Evolutionary conservation across 805 yeast genomes (phyloP).

Genomic region (Candida nonsorbophila): DNA sequence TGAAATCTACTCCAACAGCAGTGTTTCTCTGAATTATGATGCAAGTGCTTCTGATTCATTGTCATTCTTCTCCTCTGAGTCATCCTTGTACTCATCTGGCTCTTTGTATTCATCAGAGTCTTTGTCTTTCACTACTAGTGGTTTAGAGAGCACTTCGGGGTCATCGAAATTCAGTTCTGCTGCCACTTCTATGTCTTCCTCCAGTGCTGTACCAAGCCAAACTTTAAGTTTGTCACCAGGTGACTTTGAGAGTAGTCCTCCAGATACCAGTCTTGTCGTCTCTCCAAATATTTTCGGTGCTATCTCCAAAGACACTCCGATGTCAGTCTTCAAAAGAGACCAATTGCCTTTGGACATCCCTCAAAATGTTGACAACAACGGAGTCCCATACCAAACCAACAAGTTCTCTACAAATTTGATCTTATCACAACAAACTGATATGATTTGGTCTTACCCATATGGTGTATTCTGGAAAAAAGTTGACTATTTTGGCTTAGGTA

Average conservation of each 20-base stretch:
- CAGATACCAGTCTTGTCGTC: slow-evolving; percentile 22
- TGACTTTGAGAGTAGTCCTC: slow-evolving; percentile 3
- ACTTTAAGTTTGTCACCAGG: neutral
- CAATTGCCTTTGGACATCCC: slow-evolving; percentile 44
- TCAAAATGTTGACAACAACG: slow-evolving; percentile 39
- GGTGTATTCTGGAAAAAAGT: slow-evolving; percentile 49
- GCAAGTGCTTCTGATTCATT: no score
- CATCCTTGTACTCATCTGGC: no score
- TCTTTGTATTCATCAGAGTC: no score
- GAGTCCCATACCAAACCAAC: slow-evolving; percentile 57
- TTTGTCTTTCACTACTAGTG: no score
- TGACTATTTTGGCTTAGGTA: slow-evolving; percentile 52
- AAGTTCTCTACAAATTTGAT: slow-evolving; percentile 68
- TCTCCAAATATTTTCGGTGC: slow-evolving; percentile 50
- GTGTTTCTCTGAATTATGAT: no score
- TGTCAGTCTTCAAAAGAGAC: slow-evolving; percentile 40
- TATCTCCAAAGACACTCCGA: slow-evolving; percentile 28
- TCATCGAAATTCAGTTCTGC: no score
- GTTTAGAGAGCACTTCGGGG: no score
- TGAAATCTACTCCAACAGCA: no score
- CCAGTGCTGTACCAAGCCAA: slow-evolving; percentile 5
- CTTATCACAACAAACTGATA: slow-evolving; percentile 47
- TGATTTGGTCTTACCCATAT: slow-evolving; percentile 66
- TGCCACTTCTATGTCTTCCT: slow-evolving; percentile 3
- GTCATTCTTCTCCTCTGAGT: no score